Base-by-base conservation (phyloP, 805 yeast species). In the Candida vartiovaarae region DNA sequence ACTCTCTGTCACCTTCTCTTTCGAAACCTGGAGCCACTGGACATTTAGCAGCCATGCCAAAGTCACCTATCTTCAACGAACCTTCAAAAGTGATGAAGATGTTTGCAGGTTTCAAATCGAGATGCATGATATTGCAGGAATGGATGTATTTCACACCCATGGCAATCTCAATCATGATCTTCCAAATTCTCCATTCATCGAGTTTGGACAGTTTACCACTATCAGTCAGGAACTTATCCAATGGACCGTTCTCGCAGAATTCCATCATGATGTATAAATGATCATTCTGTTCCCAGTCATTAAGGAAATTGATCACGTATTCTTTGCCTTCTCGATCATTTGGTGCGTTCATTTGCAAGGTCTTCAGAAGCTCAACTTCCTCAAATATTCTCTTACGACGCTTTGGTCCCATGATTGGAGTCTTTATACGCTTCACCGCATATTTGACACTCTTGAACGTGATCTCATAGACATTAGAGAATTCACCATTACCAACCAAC, bases 101-200 rank as follows among this genome's bases (percentile, higher is more conserved):
- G 62, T 93, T 93, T 2, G 97, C 96, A 1, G 99, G 99, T 64
- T 93, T 93, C 58, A 93, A 65, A 64, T 93, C 99, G 42, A 93
- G 67, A 65, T 93, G 99, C 40, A 90, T 68, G 42, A 86, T 82
- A 47, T 75, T 75, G 49, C 83, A 80, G 36, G 78, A 71, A 60
- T 93, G 99, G 39, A 93, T 81, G 60, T 79, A 89, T 51, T 78
- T 72, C 47, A 93, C 67, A 0, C 97, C 99, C 56, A 78, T 72
- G 35, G 87, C 65, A 15, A 90, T 71, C 60, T 91, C 99, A 41
- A 84, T 82, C 52, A 93, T 69, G 37, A 93, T 91, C 66, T 93
- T 93, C 99, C 99, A 93, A 34, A 91, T 90, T 54, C 99, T 75
- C 84, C 96, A 93, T 62, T 93, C 99, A 60, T 93, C 99, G 41